Evolutionary conservation across 805 yeast species (phyloP), one percentile per base, ranked within the genome.

Genomic region (Candida piceae): DNA sequence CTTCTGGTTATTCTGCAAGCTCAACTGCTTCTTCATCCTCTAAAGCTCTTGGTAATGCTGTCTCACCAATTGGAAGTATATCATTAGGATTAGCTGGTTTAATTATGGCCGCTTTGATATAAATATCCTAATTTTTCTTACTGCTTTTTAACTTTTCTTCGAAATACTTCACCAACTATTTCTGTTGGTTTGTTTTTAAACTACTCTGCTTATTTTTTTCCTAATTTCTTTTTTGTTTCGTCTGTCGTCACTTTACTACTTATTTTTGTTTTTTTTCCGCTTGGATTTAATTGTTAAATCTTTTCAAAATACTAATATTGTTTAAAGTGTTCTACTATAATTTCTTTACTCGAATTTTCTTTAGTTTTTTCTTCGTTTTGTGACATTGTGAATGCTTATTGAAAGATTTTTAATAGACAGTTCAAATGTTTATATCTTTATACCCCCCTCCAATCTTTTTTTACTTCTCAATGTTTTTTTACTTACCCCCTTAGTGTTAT

Each of bases 71-170:
- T 13, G 55, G 58, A 16, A 61, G 64, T 17, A 48, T 55, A 22
- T 38, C 56, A 15, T 49, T 59, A 16, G 67, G 66, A 23, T 45
- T 57, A 30, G 58, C 61, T 6, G 71, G 67, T 38, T 48, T 60
- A 22, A 50, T 58, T 12, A 53, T 62, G 23, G 69, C 69, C 28
- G 61, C 64, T 31, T 52, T 64, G 42, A 49, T 65, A 32, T 66
- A 49, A 47, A 41, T 16, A 18, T 11, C 12, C 17, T 18, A 16
- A 22, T 13, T 27, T 12, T 21, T 8, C 3, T 27, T n/a, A 24
- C 19, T 15, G 15, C 23, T 30, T 29, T 24, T 13, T n/a, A n/a
- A n/a, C n/a, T n/a, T n/a, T n/a, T n/a, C n/a, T n/a, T n/a, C n/a
- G n/a, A n/a, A n/a, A n/a, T n/a, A n/a, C n/a, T n/a, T n/a, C n/a